These are phyloP conservation scores for Wickerhamiella sergipiensis DNA, from an alignment of 805 yeast genomes.

Conservation along the genomic window DNA sequence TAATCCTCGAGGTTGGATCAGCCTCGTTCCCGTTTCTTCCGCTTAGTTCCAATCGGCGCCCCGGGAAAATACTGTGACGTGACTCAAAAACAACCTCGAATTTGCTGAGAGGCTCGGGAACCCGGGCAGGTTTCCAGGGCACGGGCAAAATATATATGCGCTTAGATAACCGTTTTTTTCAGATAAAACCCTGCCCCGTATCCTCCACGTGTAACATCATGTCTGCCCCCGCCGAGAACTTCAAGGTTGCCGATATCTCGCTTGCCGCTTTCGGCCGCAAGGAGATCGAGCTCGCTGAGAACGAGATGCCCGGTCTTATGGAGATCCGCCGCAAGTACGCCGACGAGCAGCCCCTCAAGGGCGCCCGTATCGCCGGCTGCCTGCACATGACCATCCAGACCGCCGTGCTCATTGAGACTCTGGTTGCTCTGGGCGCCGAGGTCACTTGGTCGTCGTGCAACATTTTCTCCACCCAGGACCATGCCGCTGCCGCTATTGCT, in stretches of 20 bases:
- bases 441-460: constrained; percentile 99
- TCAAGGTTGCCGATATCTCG: constrained; percentile 95
- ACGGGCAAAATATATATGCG: neutral
- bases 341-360: constrained; percentile 83
- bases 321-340: constrained; percentile 92
- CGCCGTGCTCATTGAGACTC: constrained; percentile 95
- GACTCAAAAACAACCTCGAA: no score
- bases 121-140: no score
- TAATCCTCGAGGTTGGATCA: no score
- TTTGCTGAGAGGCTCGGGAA: no score
- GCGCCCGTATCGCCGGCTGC: constrained; percentile 98
- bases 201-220: constrained; percentile 20
- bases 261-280: constrained; percentile 99
- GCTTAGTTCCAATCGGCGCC: no score
- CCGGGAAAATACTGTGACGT: no score
- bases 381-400: constrained; percentile 99
- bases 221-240: constrained; percentile 60
- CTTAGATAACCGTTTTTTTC: neutral
- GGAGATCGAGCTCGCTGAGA: constrained; percentile 97
- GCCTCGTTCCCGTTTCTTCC: no score
- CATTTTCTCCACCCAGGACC: constrained; percentile 99
- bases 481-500: constrained; percentile 99
- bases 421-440: constrained; percentile 96
- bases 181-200: neutral
- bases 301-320: constrained; percentile 99